Evolutionary conservation across 495 filamentous ascomycete species (phyloP).

Genomic region (Neurospora terricola): DNA sequence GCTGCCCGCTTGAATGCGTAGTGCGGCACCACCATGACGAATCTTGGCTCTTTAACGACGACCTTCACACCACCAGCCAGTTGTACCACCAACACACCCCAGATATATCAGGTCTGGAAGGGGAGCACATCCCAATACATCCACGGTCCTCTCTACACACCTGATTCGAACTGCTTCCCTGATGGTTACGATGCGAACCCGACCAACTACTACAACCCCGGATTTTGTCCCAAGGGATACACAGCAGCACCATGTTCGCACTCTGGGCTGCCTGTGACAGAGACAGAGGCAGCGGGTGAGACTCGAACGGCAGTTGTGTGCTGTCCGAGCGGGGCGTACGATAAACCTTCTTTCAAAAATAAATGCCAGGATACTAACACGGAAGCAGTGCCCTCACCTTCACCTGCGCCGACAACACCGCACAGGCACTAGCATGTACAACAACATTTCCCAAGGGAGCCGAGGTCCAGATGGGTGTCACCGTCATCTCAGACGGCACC

Average conservation of each 20-base stretch:
- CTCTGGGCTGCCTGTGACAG: neutral
- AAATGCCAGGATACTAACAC: neutral
- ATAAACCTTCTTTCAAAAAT: neutral
- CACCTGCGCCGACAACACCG: slow-evolving; percentile 8
- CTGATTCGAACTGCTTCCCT: slow-evolving; percentile 17
- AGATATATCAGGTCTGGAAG: slow-evolving; percentile 17
- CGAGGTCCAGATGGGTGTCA: slow-evolving; percentile 8
- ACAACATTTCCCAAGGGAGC: slow-evolving; percentile 8
- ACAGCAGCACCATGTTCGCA: slow-evolving; percentile 20
- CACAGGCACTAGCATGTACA: slow-evolving; percentile 12
- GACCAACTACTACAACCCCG: slow-evolving; percentile 24
- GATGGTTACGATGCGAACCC: slow-evolving; percentile 18
- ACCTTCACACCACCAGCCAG: slow-evolving; percentile 18
- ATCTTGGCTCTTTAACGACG: slow-evolving; percentile 23
- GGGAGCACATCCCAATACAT: slow-evolving; percentile 9
- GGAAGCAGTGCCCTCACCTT: slow-evolving; percentile 10
- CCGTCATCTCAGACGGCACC: slow-evolving; percentile 9
- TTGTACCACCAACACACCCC: slow-evolving; percentile 14
- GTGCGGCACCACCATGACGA: slow-evolving; percentile 18
- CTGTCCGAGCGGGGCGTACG: slow-evolving; percentile 18
- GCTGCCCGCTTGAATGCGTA: slow-evolving; percentile 6
- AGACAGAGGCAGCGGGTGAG: neutral
- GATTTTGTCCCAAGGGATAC: slow-evolving; percentile 21
- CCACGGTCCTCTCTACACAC: slow-evolving; percentile 19
- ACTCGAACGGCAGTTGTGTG: slow-evolving; percentile 20